phyloP scores from a whole-genome alignment of 257 asterid genomes.

The Apocynum venetum region DNA sequence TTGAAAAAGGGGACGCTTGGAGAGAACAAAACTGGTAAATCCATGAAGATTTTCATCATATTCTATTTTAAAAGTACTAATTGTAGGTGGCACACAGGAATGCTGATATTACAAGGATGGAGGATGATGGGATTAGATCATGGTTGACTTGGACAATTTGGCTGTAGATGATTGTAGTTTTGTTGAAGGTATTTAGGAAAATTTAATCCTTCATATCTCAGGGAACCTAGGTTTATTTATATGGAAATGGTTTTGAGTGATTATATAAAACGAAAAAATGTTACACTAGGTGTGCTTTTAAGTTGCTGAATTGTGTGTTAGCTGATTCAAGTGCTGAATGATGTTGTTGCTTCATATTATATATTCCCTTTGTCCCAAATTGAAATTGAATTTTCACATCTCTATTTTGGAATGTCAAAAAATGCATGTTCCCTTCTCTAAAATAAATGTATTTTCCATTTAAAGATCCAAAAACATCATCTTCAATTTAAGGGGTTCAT shows the following conservation, averaged over 20 bases:
- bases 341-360: neutral
- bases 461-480: neutral
- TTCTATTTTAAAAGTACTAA: neutral
- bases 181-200: neutral
- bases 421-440: neutral
- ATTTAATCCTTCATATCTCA: neutral
- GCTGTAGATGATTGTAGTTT: neutral
- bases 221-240: neutral
- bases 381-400: too few species aligned
- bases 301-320: neutral
- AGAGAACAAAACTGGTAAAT: neutral
- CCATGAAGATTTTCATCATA: neutral
- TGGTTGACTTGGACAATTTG: neutral
- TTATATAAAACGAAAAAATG: neutral
- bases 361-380: neutral
- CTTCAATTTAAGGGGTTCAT: neutral
- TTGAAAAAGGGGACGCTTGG: neutral
- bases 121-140: neutral
- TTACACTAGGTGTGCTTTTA: neutral
- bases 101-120: neutral
- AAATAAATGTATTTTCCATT: too few species aligned
- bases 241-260: neutral
- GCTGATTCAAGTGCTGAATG: neutral
- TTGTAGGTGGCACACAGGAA: neutral
- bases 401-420: neutral